Conservation (phyloP, 2,329 filamentous ascomycete genomes). For the Macrophomina pseudophaseolina region DNA sequence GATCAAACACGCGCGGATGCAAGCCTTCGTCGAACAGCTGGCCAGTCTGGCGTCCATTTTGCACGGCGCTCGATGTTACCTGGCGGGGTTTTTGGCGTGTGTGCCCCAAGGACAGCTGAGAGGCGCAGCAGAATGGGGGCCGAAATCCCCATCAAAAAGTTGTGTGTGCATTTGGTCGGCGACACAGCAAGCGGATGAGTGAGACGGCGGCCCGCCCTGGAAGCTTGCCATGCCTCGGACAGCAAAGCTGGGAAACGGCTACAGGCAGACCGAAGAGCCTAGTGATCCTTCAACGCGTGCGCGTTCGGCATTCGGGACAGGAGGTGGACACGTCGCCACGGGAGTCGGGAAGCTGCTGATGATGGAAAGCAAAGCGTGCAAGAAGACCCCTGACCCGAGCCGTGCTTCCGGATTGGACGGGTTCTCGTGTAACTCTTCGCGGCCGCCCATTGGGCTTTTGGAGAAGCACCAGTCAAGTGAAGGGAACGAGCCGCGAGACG, state of each 20-base stretch:
- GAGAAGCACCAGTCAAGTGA: background rate
- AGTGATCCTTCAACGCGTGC: conserved; percentile 20
- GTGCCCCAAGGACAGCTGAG: background rate
- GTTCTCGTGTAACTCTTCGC: background rate
- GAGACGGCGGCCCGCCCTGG: background rate
- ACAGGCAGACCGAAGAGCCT: background rate
- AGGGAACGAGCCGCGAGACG: background rate
- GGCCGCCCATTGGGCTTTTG: background rate
- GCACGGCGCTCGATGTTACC: background rate
- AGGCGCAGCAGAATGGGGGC: conserved; percentile 11
- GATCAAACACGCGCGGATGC: background rate
- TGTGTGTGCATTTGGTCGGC: background rate
- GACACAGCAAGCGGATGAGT: background rate
- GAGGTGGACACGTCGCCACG: background rate
- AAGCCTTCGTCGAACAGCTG: background rate
- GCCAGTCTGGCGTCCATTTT: background rate
- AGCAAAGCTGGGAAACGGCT: background rate
- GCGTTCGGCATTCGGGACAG: background rate
- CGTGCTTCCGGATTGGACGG: background rate
- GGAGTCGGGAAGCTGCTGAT: background rate
- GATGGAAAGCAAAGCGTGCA: background rate
- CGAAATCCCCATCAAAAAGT: background rate
- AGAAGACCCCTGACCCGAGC: background rate
- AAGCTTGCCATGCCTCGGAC: background rate
- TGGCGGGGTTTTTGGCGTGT: background rate